Evolutionary conservation across 106 monocot genomes (phyloP), one percentile per base, ranked within the genome.

Genomic region (Dendrobium nobile): DNA sequence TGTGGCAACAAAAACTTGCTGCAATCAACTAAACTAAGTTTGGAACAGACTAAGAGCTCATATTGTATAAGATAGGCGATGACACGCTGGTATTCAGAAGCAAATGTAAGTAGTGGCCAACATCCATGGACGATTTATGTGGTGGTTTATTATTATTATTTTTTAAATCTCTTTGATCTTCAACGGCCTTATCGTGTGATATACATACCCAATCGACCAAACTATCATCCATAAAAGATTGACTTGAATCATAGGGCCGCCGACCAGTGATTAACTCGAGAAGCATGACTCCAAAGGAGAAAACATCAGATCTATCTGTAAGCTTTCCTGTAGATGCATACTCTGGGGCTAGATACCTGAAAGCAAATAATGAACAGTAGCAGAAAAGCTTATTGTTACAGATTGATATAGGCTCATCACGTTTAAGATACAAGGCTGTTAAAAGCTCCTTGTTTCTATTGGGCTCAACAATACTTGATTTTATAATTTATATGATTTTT

Each of bases 281-380:
- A 64, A 89, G 87, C 89, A 89, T 87, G 7, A 89, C 87, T 26
- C 89, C 89, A 41, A 84, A 89, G 56, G 89, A 89, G 37, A 89
- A 89, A 24, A 89, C 89, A 85, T 89, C 89, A 18, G 89, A 89
- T 85, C 54, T 87, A 27, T 89, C 89, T 22, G 89, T 83, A 41
- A 89, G 84, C 72, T 89, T 87, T 33, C 89, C 89, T 22, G 87
- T 80, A 28, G 89, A 85, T 37, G 89, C 89, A 83, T 89, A 89
- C 75, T 89, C 89, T 43, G 89, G 89, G 28, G 89, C 89, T 65
- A 89, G 41, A 43, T 89, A 89, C 80, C 89, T 89, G 80, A 3
- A 80, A 65, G 7, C 64, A 2, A 65, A 65, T 6, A 26, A 65
- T 24, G 64, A 8, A 65, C 26, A 65, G 64, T 24, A 65, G 67